phyloP scores from a whole-genome alignment of 2,329 filamentous ascomycete species.

The Aspergillus aculeatus region DNA sequence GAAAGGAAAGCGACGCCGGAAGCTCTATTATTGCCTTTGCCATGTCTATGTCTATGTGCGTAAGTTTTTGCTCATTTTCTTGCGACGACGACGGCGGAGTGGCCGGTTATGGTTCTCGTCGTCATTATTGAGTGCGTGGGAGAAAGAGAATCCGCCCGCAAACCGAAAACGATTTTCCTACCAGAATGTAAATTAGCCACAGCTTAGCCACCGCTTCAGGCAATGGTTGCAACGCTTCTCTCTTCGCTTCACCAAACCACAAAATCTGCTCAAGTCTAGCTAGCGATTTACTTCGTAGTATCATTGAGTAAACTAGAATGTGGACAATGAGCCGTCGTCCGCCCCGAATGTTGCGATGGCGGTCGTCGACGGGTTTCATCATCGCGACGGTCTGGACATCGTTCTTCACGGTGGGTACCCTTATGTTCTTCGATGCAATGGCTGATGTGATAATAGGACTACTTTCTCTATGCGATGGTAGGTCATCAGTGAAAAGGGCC shows the following conservation, averaged over 20 bases:
- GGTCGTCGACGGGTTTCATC: slow-evolving; percentile 61
- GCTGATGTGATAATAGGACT: slow-evolving; percentile 22
- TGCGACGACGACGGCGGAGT: no score
- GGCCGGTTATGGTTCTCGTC: no score
- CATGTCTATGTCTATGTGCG: neutral
- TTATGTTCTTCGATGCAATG: neutral
- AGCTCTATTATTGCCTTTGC: neutral
- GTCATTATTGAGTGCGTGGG: no score
- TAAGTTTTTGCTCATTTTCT: neutral
- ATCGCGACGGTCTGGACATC: slow-evolving; percentile 52
- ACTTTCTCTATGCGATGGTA: slow-evolving; percentile 33
- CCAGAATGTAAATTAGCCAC: no score
- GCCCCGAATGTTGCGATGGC: slow-evolving; percentile 46
- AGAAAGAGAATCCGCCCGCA: no score
- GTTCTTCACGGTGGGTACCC: slow-evolving; percentile 27
- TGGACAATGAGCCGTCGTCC: slow-evolving; percentile 14
- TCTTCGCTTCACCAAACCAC: neutral
- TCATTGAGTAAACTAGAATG: neutral
- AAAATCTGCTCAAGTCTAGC: neutral
- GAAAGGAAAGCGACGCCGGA: neutral
- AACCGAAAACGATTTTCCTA: no score
- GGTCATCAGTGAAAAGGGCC: neutral
- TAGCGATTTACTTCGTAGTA: neutral
- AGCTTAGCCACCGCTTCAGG: neutral
- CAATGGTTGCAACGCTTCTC: neutral